Evolutionary conservation across 192 early-diverging fungal genomes (phyloP).

Genomic region (Backusella liffmaniae): DNA sequence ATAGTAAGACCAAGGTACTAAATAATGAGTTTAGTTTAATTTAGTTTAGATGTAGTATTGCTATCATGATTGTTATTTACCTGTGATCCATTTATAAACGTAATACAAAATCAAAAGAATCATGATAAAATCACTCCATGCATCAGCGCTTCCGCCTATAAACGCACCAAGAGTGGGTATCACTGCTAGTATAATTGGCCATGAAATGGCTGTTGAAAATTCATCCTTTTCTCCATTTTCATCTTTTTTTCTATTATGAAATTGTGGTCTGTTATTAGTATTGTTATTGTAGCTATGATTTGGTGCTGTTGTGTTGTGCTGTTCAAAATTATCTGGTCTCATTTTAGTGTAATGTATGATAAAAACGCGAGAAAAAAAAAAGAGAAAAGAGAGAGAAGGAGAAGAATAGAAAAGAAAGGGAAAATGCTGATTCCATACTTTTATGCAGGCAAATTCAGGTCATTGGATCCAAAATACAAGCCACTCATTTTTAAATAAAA

Average conservation of each 20-base stretch:
- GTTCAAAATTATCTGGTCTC: slow-evolving; percentile 5
- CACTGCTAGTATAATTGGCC: slow-evolving; percentile 61
- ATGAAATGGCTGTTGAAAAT: slow-evolving; percentile 30
- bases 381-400: neutral
- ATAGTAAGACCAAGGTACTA: slow-evolving; percentile 63
- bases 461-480: neutral
- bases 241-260: neutral
- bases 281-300: neutral
- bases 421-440: neutral
- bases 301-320: neutral
- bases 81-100: slow-evolving; percentile 62
- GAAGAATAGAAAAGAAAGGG: neutral
- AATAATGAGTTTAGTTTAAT: too few species aligned
- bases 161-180: slow-evolving; percentile 56
- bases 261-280: neutral
- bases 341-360: neutral
- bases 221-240: neutral
- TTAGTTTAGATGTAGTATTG: neutral
- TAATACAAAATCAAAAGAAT: slow-evolving; percentile 56
- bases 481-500: neutral
- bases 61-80: slow-evolving; percentile 28
- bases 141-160: slow-evolving; percentile 56
- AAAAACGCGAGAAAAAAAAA: neutral
- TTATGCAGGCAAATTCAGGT: neutral
- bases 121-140: slow-evolving; percentile 59